Percentiles rank a stretch among this genome's conserved stretches.
phyloP scores from a whole-genome alignment of 192 early-diverging fungal genomes.

The Backusella liffmaniae region DNA sequence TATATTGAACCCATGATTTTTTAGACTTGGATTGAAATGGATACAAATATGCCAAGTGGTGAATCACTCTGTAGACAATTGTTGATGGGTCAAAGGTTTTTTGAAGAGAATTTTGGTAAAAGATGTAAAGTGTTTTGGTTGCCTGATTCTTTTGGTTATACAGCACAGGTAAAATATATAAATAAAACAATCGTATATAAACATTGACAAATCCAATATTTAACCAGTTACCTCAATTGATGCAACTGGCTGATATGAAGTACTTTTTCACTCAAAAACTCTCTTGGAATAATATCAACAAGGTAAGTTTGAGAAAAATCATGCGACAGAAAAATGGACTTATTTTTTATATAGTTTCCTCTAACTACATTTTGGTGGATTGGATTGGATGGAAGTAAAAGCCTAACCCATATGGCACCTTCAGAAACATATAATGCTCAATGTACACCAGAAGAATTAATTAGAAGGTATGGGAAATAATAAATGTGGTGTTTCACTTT shows the following conservation, averaged over 20 bases:
- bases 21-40: constrained; percentile 97
- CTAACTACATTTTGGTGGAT: constrained; percentile 96
- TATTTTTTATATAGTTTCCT: constrained; percentile 64
- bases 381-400: constrained; percentile 80
- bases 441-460: constrained; percentile 31
- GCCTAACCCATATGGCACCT: constrained; percentile 90
- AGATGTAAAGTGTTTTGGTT: constrained; percentile 87
- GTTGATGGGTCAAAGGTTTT: constrained; percentile 68
- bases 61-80: constrained; percentile 94
- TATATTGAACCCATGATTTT: too few species aligned
- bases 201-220: background rate
- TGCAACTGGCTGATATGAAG: constrained; percentile 69
- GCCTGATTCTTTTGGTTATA: constrained; percentile 92
- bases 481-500: too few species aligned
- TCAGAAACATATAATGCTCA: constrained; percentile 77
- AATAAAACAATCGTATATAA: background rate
- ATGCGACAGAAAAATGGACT: background rate
- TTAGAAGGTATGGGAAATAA: constrained; percentile 4
- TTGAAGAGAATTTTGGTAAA: constrained; percentile 73
- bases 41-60: constrained; percentile 97
- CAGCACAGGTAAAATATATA: constrained; percentile 12
- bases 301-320: constrained; percentile 20
- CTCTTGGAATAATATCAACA: constrained; percentile 99
- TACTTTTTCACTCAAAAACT: constrained; percentile 99
- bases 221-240: constrained; percentile 78